Conservation (phyloP, 148 eudicot species). For the Spergularia bocconei region DNA sequence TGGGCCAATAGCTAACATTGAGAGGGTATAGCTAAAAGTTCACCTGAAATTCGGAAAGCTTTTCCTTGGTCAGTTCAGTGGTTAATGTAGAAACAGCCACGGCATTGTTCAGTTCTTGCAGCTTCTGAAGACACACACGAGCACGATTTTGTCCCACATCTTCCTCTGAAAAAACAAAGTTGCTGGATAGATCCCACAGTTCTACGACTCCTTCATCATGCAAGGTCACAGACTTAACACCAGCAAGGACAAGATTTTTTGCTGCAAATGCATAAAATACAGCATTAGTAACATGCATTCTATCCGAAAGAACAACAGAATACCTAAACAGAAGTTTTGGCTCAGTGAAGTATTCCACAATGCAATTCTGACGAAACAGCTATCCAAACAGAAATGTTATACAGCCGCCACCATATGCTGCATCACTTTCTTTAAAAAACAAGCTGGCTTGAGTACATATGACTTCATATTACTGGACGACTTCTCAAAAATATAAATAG, state of each 20-base stretch:
- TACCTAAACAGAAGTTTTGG: not conserved
- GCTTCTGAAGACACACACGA: slow-evolving; percentile 52
- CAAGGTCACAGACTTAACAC: slow-evolving; percentile 80
- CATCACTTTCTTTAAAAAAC: not conserved
- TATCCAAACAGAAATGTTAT: not conserved
- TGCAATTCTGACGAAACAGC: not conserved
- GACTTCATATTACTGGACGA: not conserved
- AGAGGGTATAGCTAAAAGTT: not conserved
- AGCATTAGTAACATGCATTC: slow-evolving; percentile 1
- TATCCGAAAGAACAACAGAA: not conserved
- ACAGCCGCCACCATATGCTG: not conserved
- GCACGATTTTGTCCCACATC: slow-evolving; percentile 76
- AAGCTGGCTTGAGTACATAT: not conserved
- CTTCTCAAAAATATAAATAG: not conserved
- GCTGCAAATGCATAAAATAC: slow-evolving; percentile 42
- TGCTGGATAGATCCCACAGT: slow-evolving; percentile 78
- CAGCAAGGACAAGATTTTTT: slow-evolving; percentile 80
- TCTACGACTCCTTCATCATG: slow-evolving; percentile 72
- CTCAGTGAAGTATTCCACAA: not conserved
- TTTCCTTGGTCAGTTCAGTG: slow-evolving; percentile 49
- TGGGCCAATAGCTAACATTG: not conserved
- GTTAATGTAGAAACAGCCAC: slow-evolving; percentile 57
- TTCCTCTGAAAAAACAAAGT: slow-evolving; percentile 54
- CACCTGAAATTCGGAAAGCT: slow-evolving; percentile 69
- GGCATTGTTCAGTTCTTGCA: slow-evolving; percentile 71